Conservation (phyloP, 257 asterid species). For the Solanum tacnaense region DNA sequence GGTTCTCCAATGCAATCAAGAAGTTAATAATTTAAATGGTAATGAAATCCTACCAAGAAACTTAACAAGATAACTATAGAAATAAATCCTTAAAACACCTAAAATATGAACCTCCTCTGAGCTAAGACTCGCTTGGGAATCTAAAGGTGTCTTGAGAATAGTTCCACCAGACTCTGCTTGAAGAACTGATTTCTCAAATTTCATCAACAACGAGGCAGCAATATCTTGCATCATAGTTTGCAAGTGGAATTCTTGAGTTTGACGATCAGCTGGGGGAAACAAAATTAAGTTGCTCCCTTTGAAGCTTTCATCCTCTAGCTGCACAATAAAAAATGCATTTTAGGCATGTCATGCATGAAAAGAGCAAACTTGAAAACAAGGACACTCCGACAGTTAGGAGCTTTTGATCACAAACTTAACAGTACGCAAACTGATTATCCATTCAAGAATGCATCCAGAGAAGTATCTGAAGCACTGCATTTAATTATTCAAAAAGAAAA, state of each 20-base stretch:
- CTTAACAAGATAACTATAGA: constrained; percentile 4
- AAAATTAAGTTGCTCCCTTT: constrained; percentile 72
- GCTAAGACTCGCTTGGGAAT: constrained; percentile 98
- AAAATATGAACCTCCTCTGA: constrained; percentile 97
- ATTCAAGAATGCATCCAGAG: background rate
- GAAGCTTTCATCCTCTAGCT: constrained; percentile 79
- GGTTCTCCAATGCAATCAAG: constrained; percentile 13
- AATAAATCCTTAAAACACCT: constrained; percentile 61
- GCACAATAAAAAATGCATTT: constrained; percentile 9
- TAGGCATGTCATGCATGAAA: background rate
- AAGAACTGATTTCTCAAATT: constrained; percentile 94
- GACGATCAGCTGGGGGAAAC: constrained; percentile 94
- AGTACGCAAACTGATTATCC: background rate
- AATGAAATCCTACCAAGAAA: background rate
- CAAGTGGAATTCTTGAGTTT: constrained; percentile 86
- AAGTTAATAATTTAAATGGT: constrained; percentile 8
- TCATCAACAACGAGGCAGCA: constrained; percentile 90
- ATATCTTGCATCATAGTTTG: constrained; percentile 98
- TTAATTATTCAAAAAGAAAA: background rate
- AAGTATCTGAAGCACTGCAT: background rate
- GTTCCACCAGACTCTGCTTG: constrained; percentile 93
- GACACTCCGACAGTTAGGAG: background rate
- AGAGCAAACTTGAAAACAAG: background rate
- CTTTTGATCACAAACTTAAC: background rate
- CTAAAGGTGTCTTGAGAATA: constrained; percentile 91